Evolutionary conservation across 2,329 filamentous ascomycete genomes (phyloP).

Genomic region (Cordyceps tenuipes): DNA sequence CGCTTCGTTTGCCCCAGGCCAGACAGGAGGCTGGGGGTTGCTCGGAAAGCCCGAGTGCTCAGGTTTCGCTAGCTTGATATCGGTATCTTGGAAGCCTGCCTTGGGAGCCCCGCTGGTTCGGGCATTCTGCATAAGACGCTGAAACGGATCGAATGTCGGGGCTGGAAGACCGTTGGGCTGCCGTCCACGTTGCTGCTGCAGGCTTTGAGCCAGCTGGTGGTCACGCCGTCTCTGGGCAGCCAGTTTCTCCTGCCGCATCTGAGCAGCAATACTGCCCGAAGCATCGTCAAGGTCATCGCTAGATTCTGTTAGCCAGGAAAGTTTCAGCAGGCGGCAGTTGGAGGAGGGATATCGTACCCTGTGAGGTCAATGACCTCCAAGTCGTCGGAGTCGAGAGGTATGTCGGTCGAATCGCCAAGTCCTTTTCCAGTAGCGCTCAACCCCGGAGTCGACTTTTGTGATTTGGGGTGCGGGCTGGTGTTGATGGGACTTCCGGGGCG

Average conservation of each 20-base stretch:
- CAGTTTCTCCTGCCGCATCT: constrained; percentile 28
- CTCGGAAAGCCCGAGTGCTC: background rate
- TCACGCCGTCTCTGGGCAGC: constrained; percentile 22
- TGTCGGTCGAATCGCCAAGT: background rate
- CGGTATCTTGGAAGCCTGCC: background rate
- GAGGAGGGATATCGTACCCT: constrained; percentile 22
- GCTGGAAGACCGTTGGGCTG: background rate
- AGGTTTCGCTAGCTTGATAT: background rate
- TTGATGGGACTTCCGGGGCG: background rate
- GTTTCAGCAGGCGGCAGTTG: constrained; percentile 9
- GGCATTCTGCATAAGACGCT: constrained; percentile 23
- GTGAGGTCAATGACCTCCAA: constrained; percentile 33
- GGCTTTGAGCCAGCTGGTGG: constrained; percentile 20
- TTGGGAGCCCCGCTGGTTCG: constrained; percentile 13
- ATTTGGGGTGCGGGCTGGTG: constrained; percentile 9
- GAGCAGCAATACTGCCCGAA: constrained; percentile 23
- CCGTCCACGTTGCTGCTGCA: constrained; percentile 18
- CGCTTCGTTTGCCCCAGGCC: background rate
- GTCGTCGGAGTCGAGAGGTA: constrained; percentile 12
- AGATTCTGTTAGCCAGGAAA: constrained; percentile 15
- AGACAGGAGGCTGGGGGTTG: background rate
- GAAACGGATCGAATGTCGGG: constrained; percentile 18
- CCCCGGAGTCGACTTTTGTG: constrained; percentile 22
- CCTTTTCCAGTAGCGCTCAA: background rate
- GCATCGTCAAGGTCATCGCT: constrained; percentile 28